Conservation (phyloP, 106 monocot genomes). For the Phalaenopsis aphrodite region DNA sequence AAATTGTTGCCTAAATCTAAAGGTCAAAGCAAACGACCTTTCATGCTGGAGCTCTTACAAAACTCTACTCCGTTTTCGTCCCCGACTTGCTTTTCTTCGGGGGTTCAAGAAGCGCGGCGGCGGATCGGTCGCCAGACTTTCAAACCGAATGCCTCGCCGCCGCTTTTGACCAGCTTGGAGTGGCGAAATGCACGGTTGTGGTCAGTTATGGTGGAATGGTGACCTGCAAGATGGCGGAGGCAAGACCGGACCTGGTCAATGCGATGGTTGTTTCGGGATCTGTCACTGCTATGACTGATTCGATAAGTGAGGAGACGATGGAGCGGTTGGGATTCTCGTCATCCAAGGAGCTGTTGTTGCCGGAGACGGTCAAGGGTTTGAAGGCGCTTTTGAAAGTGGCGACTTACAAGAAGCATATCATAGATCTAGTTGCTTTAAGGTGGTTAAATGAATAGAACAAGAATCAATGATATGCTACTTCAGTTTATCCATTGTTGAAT, state of each 20-base stretch:
- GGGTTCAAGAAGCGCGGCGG: constrained; percentile 26
- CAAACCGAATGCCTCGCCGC: constrained; percentile 58
- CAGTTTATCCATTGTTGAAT: too few relatives aligned
- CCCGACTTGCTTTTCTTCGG: constrained; percentile 94
- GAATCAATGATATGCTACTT: too few relatives aligned
- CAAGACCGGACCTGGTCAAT: constrained; percentile 45
- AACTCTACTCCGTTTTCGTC: constrained; percentile 52
- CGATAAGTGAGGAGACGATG: constrained; percentile 10
- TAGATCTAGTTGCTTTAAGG: too few relatives aligned
- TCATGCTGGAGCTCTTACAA: constrained; percentile 24
- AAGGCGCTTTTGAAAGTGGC: constrained; percentile 22
- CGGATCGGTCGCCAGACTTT: constrained; percentile 66
- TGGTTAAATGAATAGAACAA: too few relatives aligned
- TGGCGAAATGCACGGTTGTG: constrained; percentile 58
- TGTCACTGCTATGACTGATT: constrained; percentile 22
- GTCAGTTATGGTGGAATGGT: constrained; percentile 98
- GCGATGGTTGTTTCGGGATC: constrained; percentile 38
- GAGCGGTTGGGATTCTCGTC: constrained; percentile 18
- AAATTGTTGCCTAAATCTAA: too few relatives aligned
- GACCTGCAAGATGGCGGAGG: constrained; percentile 76
- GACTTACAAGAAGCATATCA: constrained; percentile 5
- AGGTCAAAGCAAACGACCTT: too few relatives aligned
- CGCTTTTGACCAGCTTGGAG: constrained; percentile 48
- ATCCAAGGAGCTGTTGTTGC: constrained; percentile 18
- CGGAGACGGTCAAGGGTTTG: constrained; percentile 17